Evolutionary conservation across 176 grass and related monocot species (phyloP), one percentile per base, ranked within the genome.

Genomic region (Hordeum vulgare): DNA sequence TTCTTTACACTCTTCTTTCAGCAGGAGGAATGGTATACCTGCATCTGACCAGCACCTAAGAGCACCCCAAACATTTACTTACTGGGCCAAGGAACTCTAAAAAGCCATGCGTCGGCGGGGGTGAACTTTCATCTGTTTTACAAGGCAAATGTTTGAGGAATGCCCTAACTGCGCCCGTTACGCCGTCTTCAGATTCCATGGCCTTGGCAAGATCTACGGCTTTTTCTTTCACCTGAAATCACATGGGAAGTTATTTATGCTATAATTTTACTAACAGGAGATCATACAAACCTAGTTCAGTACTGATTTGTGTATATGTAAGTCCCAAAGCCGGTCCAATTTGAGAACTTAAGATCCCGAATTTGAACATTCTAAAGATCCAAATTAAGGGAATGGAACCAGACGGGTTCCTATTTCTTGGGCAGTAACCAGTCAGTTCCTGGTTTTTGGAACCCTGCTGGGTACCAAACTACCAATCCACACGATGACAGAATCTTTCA

Each of bases 111-210:
- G 85, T 3, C 9, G 61, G 79, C 0, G 64, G 87, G 3, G 71
- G 54, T n/a, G 14, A 12, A 47, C 58, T 15, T 53, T 82, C 69
- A n/a, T 64, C 63, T 4, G 66, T 6, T 87, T 20, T 65, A 20
- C 65, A 80, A 72, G 93, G 93, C 73, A 98, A 70, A 79, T 98
- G 96, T 58, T 63, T 98, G 11, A 95, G 89, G 60, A 98, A 98
- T 53, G 83, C 93, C 82, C 84, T 91, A 15, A 98, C 96, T 65
- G 96, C 96, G 39, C 93, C 96, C 0, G 83, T 83, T 41, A 95
- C 85, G 2, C 96, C 96, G 4, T 95, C 93, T 76, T 98, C 91
- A 2, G 82, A 90, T 82, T 93, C 90, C 88, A 98, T 93, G 40
- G 96, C 91, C 54, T 83, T 92, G 60, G 96, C 87, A 39, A 98